Conservation (phyloP, 129 eudicot species). For the Lactuca saligna region DNA sequence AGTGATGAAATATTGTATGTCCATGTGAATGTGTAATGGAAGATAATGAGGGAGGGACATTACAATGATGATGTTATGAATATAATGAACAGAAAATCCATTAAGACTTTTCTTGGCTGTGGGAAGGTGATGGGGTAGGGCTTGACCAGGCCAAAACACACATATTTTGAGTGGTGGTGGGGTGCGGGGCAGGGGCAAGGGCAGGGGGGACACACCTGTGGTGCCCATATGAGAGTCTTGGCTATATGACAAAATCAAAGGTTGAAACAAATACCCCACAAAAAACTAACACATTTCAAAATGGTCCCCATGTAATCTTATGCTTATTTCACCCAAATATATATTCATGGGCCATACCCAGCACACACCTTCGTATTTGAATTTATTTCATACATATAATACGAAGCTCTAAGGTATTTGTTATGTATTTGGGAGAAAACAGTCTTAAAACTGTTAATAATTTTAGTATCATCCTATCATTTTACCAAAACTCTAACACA, state of each 20-base stretch:
- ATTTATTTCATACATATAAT: background rate
- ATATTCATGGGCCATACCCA: conserved; percentile 15
- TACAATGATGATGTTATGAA: conserved; percentile 34
- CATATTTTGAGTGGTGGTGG: conserved; percentile 28
- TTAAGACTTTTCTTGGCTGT: conserved; percentile 21
- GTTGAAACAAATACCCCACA: conserved; percentile 30
- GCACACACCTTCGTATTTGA: background rate
- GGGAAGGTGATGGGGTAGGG: conserved; percentile 35
- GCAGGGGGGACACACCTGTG: conserved; percentile 19
- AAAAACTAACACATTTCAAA: conserved; percentile 26
- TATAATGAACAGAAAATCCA: conserved; percentile 26
- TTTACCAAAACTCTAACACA: no score
- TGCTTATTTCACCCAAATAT: conserved; percentile 29
- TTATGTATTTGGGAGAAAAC: background rate
- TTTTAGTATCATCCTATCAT: no score
- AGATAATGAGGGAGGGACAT: conserved; percentile 23
- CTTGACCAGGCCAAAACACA: conserved; percentile 40
- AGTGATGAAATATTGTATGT: conserved; percentile 4
- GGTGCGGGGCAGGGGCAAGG: conserved; percentile 13
- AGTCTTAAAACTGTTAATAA: no score
- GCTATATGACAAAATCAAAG: conserved; percentile 37
- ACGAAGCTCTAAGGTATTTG: background rate
- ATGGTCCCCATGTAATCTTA: conserved; percentile 42
- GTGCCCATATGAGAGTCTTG: conserved; percentile 31
- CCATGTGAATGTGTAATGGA: conserved; percentile 31